phyloP scores from a whole-genome alignment of 163 green algal genomes.

The Scenedesmus sp. region DNA sequence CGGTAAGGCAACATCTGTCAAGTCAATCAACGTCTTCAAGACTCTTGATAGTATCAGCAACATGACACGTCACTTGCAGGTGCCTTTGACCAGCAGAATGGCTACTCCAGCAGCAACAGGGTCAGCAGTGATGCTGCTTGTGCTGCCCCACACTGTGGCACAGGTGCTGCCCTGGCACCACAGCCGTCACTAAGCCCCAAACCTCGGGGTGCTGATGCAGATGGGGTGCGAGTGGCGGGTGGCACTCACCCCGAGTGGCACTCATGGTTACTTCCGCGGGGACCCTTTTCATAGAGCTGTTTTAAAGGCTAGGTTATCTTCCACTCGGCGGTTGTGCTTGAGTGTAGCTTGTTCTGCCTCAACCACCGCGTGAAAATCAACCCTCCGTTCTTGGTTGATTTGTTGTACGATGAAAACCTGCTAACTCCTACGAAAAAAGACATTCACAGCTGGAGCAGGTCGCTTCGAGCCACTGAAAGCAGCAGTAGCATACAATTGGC shows the following conservation, averaged over 20 bases:
- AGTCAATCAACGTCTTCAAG: too few species aligned
- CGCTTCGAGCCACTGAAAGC: not conserved
- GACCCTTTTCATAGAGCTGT: not conserved
- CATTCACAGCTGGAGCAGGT: not conserved
- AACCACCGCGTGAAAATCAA: not conserved
- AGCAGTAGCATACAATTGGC: not conserved
- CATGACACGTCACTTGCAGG: too few species aligned
- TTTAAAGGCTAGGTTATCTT: not conserved
- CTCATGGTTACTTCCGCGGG: not conserved
- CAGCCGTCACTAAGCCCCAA: not conserved
- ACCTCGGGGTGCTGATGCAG: conserved; percentile 5
- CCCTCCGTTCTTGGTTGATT: not conserved
- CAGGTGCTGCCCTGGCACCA: not conserved
- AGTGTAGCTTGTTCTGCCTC: not conserved
- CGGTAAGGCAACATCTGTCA: too few species aligned
- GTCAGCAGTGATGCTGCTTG: too few species aligned
- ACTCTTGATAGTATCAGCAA: too few species aligned
- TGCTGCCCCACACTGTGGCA: too few species aligned
- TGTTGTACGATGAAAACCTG: not conserved
- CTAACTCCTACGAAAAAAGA: not conserved
- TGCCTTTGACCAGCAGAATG: too few species aligned
- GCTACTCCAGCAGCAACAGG: too few species aligned
- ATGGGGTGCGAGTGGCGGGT: not conserved
- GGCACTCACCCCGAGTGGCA: not conserved
- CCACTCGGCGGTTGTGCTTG: not conserved